A percentile compares a stretch with the other conserved stretches of the same genome.
These are phyloP conservation scores for Colletotrichum filicis DNA, from an alignment of 2,329 filamentous ascomycete genomes.

Conservation along the genomic window DNA sequence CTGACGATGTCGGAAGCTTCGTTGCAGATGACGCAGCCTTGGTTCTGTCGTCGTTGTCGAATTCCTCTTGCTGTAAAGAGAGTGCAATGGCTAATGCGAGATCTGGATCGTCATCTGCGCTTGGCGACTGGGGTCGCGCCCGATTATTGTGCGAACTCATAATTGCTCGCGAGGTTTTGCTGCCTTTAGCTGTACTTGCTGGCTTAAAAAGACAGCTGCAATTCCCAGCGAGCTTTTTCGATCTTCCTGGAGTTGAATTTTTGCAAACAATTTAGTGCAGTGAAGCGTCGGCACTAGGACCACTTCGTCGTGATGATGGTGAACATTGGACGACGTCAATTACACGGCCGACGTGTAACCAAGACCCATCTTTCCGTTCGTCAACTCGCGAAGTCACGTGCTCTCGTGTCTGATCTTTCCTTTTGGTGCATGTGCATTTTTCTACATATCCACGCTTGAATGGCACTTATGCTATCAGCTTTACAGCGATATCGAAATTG, in stretches of 20 bases:
- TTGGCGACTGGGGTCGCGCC: slow-evolving; percentile 6
- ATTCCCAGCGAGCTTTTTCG: not conserved
- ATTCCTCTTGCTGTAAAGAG: slow-evolving; percentile 55
- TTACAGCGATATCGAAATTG: not conserved
- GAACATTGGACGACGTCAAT: not conserved
- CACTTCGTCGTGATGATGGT: not conserved
- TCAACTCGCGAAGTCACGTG: slow-evolving; percentile 43
- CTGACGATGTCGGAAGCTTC: not conserved
- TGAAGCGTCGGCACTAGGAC: not conserved
- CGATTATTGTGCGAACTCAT: slow-evolving; percentile 5
- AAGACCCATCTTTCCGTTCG: not conserved
- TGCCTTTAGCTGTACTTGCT: not conserved
- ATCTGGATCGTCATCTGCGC: slow-evolving; percentile 66
- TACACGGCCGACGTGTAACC: not conserved
- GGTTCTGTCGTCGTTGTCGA: not conserved
- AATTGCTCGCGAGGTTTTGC: not conserved
- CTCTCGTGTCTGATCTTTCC: not conserved
- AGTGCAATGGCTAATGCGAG: slow-evolving; percentile 70
- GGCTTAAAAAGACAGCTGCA: not conserved
- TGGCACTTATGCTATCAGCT: not conserved
- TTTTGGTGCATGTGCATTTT: not conserved
- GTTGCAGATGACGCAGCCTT: not conserved
- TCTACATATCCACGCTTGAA: not conserved
- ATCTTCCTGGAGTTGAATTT: not conserved
- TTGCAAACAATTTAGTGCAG: not conserved